Conservation (phyloP, 805 yeast genomes). For the Candida nanaspora region DNA sequence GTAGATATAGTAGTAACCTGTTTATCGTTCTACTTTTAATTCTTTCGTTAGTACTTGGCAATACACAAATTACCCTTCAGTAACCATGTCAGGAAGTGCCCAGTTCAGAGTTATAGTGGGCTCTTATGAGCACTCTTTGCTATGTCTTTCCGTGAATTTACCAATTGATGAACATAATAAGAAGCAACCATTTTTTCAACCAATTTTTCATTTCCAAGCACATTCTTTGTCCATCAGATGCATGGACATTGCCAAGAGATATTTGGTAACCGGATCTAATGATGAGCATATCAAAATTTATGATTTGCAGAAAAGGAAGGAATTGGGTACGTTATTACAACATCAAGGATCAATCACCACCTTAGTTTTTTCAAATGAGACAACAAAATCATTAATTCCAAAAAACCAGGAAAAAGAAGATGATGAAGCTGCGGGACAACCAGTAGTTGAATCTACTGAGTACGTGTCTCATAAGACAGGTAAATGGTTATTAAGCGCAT, state of each 20-base stretch:
- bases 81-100: neutral
- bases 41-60: too few species aligned
- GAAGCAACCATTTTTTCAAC: slow-evolving; percentile 67
- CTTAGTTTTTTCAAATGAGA: slow-evolving; percentile 60
- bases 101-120: slow-evolving; percentile 85
- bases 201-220: slow-evolving; percentile 93
- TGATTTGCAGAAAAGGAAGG: slow-evolving; percentile 89
- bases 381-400: too few species aligned
- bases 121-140: slow-evolving; percentile 87
- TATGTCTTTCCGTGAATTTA: slow-evolving; percentile 74
- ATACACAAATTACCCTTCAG: too few species aligned
- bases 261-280: slow-evolving; percentile 87
- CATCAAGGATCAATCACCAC: slow-evolving; percentile 84
- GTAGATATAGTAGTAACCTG: too few species aligned
- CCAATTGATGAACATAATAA: slow-evolving; percentile 20
- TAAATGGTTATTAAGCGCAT: slow-evolving; percentile 86
- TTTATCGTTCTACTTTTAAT: too few species aligned
- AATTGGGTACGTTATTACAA: slow-evolving; percentile 80
- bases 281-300: slow-evolving; percentile 94
- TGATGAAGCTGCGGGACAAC: neutral
- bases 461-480: slow-evolving; percentile 37
- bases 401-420: slow-evolving; percentile 11
- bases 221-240: slow-evolving; percentile 85
- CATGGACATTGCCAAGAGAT: slow-evolving; percentile 74
- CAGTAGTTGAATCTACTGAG: neutral